Evolutionary conservation across 2,329 filamentous ascomycete species (phyloP).

Genomic region (Ophiostoma tasmaniense): DNA sequence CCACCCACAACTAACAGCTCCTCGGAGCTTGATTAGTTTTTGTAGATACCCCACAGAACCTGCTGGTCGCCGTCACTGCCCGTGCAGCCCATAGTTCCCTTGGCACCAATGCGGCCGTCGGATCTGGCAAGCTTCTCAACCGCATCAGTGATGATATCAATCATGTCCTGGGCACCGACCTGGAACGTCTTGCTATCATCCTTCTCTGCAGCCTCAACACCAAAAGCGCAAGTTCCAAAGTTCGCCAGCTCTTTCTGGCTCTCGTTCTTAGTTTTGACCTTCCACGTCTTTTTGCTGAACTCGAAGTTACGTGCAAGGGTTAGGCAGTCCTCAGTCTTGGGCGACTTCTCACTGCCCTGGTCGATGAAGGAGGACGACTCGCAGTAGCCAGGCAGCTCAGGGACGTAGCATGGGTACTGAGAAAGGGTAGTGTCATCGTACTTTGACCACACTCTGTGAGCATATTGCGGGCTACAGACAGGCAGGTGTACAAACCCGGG

Average conservation of each 20-base stretch:
- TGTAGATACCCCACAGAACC: not conserved
- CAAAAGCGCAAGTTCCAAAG: not conserved
- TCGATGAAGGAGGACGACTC: not conserved
- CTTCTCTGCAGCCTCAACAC: not conserved
- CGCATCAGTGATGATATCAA: not conserved
- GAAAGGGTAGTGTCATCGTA: not conserved
- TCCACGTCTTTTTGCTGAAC: not conserved
- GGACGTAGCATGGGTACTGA: not conserved
- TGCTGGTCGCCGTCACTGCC: not conserved
- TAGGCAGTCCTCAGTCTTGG: not conserved
- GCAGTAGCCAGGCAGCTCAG: not conserved
- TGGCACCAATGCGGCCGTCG: not conserved
- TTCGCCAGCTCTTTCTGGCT: not conserved
- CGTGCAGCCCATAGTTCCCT: not conserved
- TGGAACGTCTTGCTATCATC: not conserved
- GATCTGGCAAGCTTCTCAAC: not conserved
- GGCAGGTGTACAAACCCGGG: not conserved
- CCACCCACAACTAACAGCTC: not conserved
- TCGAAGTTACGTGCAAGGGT: not conserved
- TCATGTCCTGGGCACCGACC: not conserved
- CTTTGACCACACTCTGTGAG: not conserved
- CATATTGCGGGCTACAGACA: not conserved
- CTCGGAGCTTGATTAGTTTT: too few species aligned
- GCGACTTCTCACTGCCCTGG: not conserved
- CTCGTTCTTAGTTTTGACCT: not conserved